Evolutionary conservation across 2,329 filamentous ascomycete genomes (phyloP).

Genomic region (Exophiala bonariae): DNA sequence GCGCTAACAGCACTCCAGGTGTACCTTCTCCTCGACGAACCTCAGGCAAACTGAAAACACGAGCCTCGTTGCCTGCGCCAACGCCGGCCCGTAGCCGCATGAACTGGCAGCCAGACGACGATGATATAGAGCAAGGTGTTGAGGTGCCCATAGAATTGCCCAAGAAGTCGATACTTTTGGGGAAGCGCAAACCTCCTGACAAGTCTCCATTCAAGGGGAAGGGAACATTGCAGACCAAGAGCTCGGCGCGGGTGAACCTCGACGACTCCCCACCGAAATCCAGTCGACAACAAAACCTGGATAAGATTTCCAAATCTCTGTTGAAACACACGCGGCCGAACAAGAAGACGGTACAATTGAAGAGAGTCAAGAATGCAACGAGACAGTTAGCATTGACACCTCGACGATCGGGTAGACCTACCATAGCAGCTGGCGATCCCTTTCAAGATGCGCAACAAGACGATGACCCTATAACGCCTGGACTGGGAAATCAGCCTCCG

Average conservation of each 20-base stretch:
- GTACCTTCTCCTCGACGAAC: conserved; percentile 8
- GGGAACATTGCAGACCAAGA: conserved; percentile 12
- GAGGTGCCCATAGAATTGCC: background rate
- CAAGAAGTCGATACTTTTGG: conserved; percentile 13
- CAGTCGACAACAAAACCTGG: conserved; percentile 1
- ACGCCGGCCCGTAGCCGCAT: conserved; percentile 1
- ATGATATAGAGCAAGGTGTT: background rate
- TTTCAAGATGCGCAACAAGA: conserved; percentile 1
- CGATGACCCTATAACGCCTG: background rate
- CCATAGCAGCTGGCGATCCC: background rate
- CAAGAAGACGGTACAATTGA: background rate
- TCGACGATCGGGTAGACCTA: background rate
- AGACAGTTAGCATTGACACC: too few relatives aligned
- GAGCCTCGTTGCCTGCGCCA: conserved; percentile 6
- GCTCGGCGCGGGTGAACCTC: conserved; percentile 19
- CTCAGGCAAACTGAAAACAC: conserved; percentile 13
- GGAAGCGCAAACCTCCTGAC: conserved; percentile 6
- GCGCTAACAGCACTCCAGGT: background rate
- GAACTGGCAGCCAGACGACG: conserved; percentile 5
- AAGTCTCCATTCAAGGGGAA: conserved; percentile 22
- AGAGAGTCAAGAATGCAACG: too few relatives aligned
- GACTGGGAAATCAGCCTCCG: background rate
- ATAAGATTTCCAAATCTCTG: conserved; percentile 2
- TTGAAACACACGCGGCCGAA: background rate
- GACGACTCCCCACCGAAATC: conserved; percentile 21